Base-by-base conservation (phyloP, 495 filamentous ascomycete genomes). In the Lasiosphaeria hispida region DNA sequence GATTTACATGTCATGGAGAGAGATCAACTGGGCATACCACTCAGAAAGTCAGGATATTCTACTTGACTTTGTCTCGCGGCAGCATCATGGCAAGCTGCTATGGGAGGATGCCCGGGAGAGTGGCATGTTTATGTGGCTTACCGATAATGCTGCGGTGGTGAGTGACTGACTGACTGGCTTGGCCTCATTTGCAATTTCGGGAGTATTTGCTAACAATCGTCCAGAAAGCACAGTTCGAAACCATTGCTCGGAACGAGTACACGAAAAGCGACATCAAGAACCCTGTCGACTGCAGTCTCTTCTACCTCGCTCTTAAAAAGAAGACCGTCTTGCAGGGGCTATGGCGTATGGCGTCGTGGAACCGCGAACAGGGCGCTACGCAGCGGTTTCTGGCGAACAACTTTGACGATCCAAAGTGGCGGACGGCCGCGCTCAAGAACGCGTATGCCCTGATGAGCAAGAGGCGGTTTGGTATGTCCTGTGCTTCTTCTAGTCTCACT, bases 391-490 rank as follows among this genome's bases (percentile, higher is more conserved):
- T 99, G 14, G 80, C 85, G 7, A 95, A 96, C 62, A 89, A 97
- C 69, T 99, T 99, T 72, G 77, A 83, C 4, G 88, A 96, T 54
- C 75, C 82, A 10, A 85, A 89, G 60, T 96, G 94, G 91, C 88
- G 84, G 74, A 96, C 90, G 1, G 86, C 91, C 3, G 94, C 95
- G 10, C 70, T 95, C 56, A 99, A 99, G 73, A 99, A 99, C 66
- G 94, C 94, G 1, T 99, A 96, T 72, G 92, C 93, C n/a, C 69
- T 99, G 56, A 86, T 97, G 68, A 93, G 92, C 42, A 94, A 91
- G 73, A 85, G 88, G 38, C 81, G 94, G 65, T 96, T 95, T 72
- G 88, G 89, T 92, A 73, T 61, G 80, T 50, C 36, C 34, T n/a
- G 7, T 30, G 11, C 6, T 19, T 8, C 8, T 8, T 36, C 10